A percentile compares a stretch with the other conserved stretches of the same genome.
phyloP scores from a whole-genome alignment of 306 rosid species.

The Vigna nakashimae region DNA sequence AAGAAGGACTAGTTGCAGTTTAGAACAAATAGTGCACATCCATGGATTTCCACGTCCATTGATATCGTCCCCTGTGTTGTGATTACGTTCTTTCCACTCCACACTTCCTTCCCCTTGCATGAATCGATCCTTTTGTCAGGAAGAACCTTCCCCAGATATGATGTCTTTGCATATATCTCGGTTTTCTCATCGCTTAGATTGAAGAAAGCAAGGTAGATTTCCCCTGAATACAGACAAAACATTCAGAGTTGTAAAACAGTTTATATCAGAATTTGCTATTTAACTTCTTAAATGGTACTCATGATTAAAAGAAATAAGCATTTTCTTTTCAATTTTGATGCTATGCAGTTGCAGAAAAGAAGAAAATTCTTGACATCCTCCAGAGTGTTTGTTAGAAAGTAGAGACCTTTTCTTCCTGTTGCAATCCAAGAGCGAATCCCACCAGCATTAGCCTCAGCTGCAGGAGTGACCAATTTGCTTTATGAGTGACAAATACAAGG shows the following conservation, averaged over 20 bases:
- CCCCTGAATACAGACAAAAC: constrained; percentile 50
- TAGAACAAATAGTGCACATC: constrained; percentile 68
- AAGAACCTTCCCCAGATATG: constrained; percentile 59
- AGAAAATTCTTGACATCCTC: not conserved
- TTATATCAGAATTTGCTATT: not conserved
- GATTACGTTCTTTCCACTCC: constrained; percentile 63
- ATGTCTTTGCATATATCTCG: constrained; percentile 51
- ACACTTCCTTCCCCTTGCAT: constrained; percentile 66
- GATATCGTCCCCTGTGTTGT: constrained; percentile 50
- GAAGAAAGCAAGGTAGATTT: constrained; percentile 78
- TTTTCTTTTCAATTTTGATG: constrained; percentile 1
- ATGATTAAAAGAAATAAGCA: constrained; percentile 10
- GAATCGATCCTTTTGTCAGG: constrained; percentile 46
- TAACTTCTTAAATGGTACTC: not conserved
- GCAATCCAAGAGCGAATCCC: constrained; percentile 92
- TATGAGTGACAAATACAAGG: constrained; percentile 18
- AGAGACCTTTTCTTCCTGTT: constrained; percentile 69
- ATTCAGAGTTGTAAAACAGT: not conserved
- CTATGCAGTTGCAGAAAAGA: constrained; percentile 2
- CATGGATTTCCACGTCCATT: constrained; percentile 57
- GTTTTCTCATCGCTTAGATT: constrained; percentile 60
- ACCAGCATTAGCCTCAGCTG: constrained; percentile 52
- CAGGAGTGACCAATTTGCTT: constrained; percentile 46
- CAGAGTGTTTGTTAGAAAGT: not conserved
- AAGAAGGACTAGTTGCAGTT: constrained; percentile 45